Conservation (phyloP, 2,329 filamentous ascomycete genomes). For the Diplodia mutila region DNA sequence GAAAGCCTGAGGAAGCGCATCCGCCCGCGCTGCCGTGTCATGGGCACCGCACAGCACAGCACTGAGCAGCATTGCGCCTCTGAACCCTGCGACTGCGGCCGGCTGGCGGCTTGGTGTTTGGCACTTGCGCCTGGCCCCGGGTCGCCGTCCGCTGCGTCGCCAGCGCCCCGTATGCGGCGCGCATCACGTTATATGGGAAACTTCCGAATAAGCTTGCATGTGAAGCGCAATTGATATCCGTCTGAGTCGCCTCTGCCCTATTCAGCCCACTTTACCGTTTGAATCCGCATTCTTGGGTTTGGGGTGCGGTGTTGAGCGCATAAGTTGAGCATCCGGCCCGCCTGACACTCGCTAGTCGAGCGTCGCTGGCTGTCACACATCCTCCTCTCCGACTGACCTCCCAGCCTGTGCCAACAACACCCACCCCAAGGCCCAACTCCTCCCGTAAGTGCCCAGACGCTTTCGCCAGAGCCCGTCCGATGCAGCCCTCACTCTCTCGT, state of each 20-base stretch:
- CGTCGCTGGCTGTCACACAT: slow-evolving; percentile 25
- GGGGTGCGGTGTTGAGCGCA: slow-evolving; percentile 26
- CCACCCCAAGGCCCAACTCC: background rate
- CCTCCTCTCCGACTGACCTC: slow-evolving; percentile 26
- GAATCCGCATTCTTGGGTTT: slow-evolving; percentile 21
- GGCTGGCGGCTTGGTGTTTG: slow-evolving; percentile 18
- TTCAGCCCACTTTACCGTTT: slow-evolving; percentile 20
- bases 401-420: slow-evolving; percentile 23
- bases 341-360: slow-evolving; percentile 27
- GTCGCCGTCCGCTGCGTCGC: slow-evolving; percentile 18
- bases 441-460: slow-evolving; percentile 11
- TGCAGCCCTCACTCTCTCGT: background rate
- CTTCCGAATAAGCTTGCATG: slow-evolving; percentile 17
- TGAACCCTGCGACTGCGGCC: slow-evolving; percentile 12
- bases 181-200: slow-evolving; percentile 22
- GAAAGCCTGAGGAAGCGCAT: slow-evolving; percentile 14
- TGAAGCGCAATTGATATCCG: slow-evolving; percentile 22
- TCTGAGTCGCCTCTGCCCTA: slow-evolving; percentile 7
- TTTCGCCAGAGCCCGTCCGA: slow-evolving; percentile 11
- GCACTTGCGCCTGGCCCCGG: slow-evolving; percentile 21
- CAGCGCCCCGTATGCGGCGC: slow-evolving; percentile 18
- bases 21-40: slow-evolving; percentile 11
- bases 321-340: slow-evolving; percentile 26
- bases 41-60: slow-evolving; percentile 17
- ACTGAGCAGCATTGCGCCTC: slow-evolving; percentile 22